Percentiles rank a stretch among this genome's conserved stretches.
phyloP scores from a whole-genome alignment of 2,329 filamentous ascomycete genomes.

The Diaporthe sp. region DNA sequence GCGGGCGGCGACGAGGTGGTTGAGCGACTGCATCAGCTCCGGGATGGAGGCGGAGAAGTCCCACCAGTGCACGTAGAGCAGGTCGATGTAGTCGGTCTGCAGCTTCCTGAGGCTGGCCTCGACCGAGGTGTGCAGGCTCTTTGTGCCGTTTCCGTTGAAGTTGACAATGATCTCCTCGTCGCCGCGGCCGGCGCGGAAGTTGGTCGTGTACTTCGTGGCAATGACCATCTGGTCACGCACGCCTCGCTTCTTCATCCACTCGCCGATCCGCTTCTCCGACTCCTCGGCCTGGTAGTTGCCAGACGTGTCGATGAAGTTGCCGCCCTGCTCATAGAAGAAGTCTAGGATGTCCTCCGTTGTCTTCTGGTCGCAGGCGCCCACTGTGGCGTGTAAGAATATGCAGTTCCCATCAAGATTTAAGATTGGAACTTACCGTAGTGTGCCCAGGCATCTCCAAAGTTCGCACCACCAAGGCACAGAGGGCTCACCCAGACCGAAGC shows the following conservation, averaged over 20 bases:
- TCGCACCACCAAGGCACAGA: constrained; percentile 64
- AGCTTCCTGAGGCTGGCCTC: constrained; percentile 60
- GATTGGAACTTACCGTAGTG: neutral
- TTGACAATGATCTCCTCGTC: constrained; percentile 60
- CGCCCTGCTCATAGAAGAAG: constrained; percentile 70
- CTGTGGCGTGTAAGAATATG: neutral
- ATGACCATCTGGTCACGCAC: constrained; percentile 75
- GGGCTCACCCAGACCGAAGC: constrained; percentile 76
- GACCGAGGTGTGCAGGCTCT: constrained; percentile 70
- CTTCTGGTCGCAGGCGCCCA: constrained; percentile 74
- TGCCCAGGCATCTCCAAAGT: constrained; percentile 32
- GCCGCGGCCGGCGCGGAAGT: constrained; percentile 56
- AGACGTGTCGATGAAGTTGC: constrained; percentile 80
- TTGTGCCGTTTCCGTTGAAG: constrained; percentile 71
- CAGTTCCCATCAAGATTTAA: neutral
- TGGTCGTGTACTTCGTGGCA: constrained; percentile 74
- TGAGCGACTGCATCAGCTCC: constrained; percentile 58
- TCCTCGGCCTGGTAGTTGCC: constrained; percentile 76
- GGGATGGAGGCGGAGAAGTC: constrained; percentile 57
- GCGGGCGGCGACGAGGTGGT: constrained; percentile 56
- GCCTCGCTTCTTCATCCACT: constrained; percentile 76
- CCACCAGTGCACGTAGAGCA: constrained; percentile 61
- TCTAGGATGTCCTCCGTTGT: constrained; percentile 75
- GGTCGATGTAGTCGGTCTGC: constrained; percentile 59
- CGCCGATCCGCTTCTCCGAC: constrained; percentile 76